Evolutionary conservation across 306 rosid species (phyloP), one percentile per base, ranked within the genome.

Genomic region (Cajanus cajan): DNA sequence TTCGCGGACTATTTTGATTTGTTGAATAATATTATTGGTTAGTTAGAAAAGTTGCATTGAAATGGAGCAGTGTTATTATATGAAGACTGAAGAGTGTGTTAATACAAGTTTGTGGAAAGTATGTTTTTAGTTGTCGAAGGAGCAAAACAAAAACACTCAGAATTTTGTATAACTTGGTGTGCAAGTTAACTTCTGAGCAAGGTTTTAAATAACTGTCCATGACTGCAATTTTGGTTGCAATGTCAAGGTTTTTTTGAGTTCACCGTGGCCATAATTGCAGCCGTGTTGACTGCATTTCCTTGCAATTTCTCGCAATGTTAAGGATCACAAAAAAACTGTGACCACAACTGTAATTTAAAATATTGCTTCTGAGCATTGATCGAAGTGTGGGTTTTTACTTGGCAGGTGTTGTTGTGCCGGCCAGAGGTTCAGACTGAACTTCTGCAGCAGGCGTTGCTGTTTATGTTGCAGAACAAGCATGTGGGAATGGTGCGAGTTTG

Each of bases 361-460:
- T 5, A 11, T 52, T 52, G 13, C 31, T 52, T 22, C 7, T 7
- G 73, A 71, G 71, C 25, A 40, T 55, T 83, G 57, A 64, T 65
- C 83, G 51, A 80, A 57, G 82, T 67, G 50, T 44, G 73, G 78
- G 7, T 40, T 55, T 10, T 65, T 28, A 28, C 4, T 18, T 88
- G 79, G 71, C 89, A 95, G 98, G 83, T 90, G 71, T 83, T 95
- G 71, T 86, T 77, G 5, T 73, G 93, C 81, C 94, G 94, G 79
- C 40, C 39, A 2, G 96, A 95, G 71, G 96, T 85, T 79, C 94
- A 95, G 24, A 61, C 88, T 15, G 97, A 95, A 77, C 98, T 95
- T 24, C 82, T 87, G 87, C 97, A 82, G 82, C 97, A 95, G 75
- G 93, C 92, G 48, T 82, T 86, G 82, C 71, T 90, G 74, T 91